Percentiles rank a stretch among this genome's conserved stretches.
phyloP scores from a whole-genome alignment of 345 rosid genomes.

The Eucalyptus tenuipes region DNA sequence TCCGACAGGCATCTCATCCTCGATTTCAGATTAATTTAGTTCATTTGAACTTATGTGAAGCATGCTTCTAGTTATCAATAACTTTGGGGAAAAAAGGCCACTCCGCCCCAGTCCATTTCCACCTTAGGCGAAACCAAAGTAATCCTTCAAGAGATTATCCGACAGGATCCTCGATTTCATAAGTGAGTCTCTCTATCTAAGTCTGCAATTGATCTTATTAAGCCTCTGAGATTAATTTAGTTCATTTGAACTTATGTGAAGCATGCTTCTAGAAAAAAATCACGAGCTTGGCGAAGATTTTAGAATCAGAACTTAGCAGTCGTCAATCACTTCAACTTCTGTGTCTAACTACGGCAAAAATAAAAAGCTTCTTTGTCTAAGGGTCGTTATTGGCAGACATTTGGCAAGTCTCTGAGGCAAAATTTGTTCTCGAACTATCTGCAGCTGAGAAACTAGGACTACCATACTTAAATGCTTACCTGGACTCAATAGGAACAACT shows the following conservation, averaged over 20 bases:
- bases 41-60: too few relatives aligned
- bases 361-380: background rate
- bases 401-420: background rate
- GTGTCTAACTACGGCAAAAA: background rate
- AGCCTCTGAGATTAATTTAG: background rate
- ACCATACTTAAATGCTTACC: constrained; percentile 51
- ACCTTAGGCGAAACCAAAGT: constrained; percentile 26
- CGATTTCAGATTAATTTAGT: too few relatives aligned
- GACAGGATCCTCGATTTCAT: constrained; percentile 56
- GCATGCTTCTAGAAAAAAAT: background rate
- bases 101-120: constrained; percentile 23
- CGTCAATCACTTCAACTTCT: background rate
- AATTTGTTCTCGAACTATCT: background rate
- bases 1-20: too few relatives aligned
- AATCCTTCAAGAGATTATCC: constrained; percentile 48
- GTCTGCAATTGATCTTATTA: background rate
- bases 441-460: constrained; percentile 47
- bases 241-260: background rate
- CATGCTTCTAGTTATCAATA: too few relatives aligned
- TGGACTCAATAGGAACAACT: constrained; percentile 50
- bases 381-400: background rate
- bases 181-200: constrained; percentile 11
- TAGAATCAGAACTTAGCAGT: background rate
- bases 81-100: too few relatives aligned
- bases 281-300: background rate